phyloP scores from a whole-genome alignment of 129 eudicot genomes.

The Sambucus nigra region DNA sequence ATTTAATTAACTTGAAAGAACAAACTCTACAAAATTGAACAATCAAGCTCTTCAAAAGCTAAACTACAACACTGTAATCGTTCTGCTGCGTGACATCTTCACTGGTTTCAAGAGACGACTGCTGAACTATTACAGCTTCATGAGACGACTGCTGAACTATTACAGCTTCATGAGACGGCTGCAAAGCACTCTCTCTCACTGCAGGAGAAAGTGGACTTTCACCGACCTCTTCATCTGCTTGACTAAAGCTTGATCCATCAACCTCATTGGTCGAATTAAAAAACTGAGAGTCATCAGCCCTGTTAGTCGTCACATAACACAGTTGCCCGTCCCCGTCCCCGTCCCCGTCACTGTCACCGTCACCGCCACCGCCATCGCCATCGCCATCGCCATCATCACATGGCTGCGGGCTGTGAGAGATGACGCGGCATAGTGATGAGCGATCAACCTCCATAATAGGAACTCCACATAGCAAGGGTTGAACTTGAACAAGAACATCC shows the following conservation, averaged over 20 bases:
- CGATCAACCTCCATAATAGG: conserved; percentile 21
- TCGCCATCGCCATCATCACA: conserved; percentile 25
- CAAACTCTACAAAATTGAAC: too few relatives aligned
- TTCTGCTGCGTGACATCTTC: conserved; percentile 40
- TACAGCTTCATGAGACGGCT: conserved; percentile 16
- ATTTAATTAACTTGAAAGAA: too few relatives aligned
- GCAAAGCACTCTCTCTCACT: conserved; percentile 5
- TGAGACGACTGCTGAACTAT: conserved; percentile 16
- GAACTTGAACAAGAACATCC: too few relatives aligned
- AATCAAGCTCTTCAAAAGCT: too few relatives aligned
- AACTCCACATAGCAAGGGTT: conserved; percentile 26
- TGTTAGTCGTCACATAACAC: too few relatives aligned
- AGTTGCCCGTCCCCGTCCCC: conserved; percentile 30
- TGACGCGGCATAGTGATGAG: conserved; percentile 18
- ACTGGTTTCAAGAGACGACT: conserved; percentile 35
- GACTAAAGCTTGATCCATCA: conserved; percentile 26
- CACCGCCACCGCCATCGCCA: too few relatives aligned
- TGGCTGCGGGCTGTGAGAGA: conserved; percentile 19
- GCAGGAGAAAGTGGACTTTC: conserved; percentile 20
- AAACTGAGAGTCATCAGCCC: conserved; percentile 32
- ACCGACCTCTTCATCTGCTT: conserved; percentile 29
- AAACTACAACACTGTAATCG: conserved; percentile 49
- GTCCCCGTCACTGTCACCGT: conserved; percentile 15
- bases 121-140: conserved; percentile 18
- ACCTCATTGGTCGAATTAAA: conserved; percentile 32